Evolutionary conservation across 306 rosid species (phyloP), one percentile per base, ranked within the genome.

Genomic region (Elaeagnus macrophylla): DNA sequence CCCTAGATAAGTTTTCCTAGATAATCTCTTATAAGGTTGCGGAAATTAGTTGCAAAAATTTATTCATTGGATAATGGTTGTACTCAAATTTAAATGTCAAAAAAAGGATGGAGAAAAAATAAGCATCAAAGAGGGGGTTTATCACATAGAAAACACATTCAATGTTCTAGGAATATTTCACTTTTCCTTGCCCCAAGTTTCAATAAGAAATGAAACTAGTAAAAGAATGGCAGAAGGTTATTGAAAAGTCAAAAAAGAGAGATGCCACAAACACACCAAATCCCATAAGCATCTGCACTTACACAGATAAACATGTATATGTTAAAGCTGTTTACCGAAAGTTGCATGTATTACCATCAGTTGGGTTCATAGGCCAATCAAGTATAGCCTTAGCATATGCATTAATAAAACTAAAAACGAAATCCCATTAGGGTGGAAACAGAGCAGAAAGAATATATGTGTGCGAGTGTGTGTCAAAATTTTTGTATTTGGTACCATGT

Each of bases 401-500:
- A 47, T 7, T 16, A 25, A 0, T 25, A 25, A 14, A 6, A 41
- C 32, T 11, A 37, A 3, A 19, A 12, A 16, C 18, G 7, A 42
- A 43, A 44, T 57, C 62, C 46, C 41, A 57, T 39, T 43, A 11
- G 10, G 20, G 39, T 17, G 6, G 54, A 48, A 20, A 54, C 57
- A 54, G 10, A 7, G 20, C 12, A 43, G 17, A 7, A 11, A 18
- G 6, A 7, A 13, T 5, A 17, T 37, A 54, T 45, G 58, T 16
- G 42, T 25, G 4, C 4, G 32, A 2, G 4, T 25, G 5, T 25
- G 2, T 25, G 32, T 25, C 10, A 1, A 7, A 14, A 12, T 53
- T 63, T 50, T 14, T 58, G 18, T 19, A 60, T 39, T 54, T 60
- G 60, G 54, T 41, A 91, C 96, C 93, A 62, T 61, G 73, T 56